phyloP scores from a whole-genome alignment of 805 yeast genomes.

The Kazachstania taianensis region DNA sequence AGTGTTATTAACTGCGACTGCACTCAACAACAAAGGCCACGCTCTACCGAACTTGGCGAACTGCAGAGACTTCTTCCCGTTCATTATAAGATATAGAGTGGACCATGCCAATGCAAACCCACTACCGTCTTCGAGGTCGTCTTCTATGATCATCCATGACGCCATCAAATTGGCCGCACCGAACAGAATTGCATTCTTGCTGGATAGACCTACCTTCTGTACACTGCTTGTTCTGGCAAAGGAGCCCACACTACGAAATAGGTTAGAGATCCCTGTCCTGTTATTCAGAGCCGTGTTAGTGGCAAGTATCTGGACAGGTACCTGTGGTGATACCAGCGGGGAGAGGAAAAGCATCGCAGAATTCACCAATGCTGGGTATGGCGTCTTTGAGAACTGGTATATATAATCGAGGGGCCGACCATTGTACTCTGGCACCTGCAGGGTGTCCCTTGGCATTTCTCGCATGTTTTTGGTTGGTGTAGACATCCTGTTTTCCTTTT shows the following conservation, averaged over 20 bases:
- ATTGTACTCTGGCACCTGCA: neutral
- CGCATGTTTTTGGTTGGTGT: neutral
- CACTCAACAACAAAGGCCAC: constrained; percentile 50
- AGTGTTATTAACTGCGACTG: constrained; percentile 53
- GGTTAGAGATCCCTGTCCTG: too few species aligned
- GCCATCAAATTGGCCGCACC: constrained; percentile 57
- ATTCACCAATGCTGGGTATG: constrained; percentile 39
- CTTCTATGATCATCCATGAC: constrained; percentile 65
- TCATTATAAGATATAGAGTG: constrained; percentile 57
- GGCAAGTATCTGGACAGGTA: constrained; percentile 1
- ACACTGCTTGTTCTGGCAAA: constrained; percentile 1
- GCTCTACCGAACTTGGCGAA: constrained; percentile 46
- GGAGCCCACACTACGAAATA: neutral
- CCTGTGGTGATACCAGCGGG: constrained; percentile 1
- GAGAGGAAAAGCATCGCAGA: constrained; percentile 31
- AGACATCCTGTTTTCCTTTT: too few species aligned
- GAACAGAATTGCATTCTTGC: constrained; percentile 39
- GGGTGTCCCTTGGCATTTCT: too few species aligned
- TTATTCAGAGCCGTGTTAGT: neutral
- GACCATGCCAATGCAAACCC: constrained; percentile 82
- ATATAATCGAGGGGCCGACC: constrained; percentile 3
- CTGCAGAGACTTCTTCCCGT: constrained; percentile 48
- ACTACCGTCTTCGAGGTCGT: constrained; percentile 67
- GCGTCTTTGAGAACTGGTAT: constrained; percentile 32
- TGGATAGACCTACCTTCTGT: constrained; percentile 27